Conservation (phyloP, 108 stramenopile species). For the Bacterosira constricta region DNA sequence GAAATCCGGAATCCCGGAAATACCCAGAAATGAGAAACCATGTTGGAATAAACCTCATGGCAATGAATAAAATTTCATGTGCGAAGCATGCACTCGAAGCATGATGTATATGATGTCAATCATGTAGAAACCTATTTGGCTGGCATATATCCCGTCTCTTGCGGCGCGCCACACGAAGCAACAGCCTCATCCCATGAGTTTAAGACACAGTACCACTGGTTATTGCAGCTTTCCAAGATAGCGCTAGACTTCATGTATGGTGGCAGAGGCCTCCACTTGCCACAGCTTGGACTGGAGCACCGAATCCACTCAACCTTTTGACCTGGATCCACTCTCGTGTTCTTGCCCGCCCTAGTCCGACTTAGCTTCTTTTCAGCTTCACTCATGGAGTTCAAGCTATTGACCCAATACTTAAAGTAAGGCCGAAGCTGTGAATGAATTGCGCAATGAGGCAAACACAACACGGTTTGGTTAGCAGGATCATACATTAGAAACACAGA, state of each 20-base stretch:
- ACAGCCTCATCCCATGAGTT: slow-evolving; percentile 90
- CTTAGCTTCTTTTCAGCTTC: slow-evolving; percentile 45
- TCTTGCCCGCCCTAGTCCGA: slow-evolving; percentile 36
- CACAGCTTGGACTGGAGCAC: slow-evolving; percentile 86
- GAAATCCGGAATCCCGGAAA: no score
- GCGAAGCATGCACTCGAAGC: not conserved
- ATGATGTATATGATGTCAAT: not conserved
- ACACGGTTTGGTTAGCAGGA: not conserved
- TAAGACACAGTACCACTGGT: slow-evolving; percentile 90
- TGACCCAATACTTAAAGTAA: slow-evolving; percentile 49
- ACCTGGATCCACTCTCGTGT: slow-evolving; percentile 33
- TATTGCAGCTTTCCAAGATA: slow-evolving; percentile 60
- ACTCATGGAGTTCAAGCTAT: slow-evolving; percentile 42
- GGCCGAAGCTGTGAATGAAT: slow-evolving; percentile 30
- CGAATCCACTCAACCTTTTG: slow-evolving; percentile 76
- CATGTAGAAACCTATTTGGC: not conserved
- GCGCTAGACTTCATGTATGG: slow-evolving; percentile 76
- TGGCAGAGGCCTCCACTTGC: slow-evolving; percentile 81
- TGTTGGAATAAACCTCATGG: no score
- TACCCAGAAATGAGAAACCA: no score
- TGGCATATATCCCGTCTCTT: slow-evolving; percentile 67
- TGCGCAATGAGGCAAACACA: not conserved
- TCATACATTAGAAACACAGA: no score
- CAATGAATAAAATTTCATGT: slow-evolving; percentile 14
- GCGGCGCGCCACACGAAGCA: slow-evolving; percentile 84